These are phyloP conservation scores for Phytophthora cactorum DNA, from an alignment of 352 stramenopile genomes.

Conservation along the genomic window DNA sequence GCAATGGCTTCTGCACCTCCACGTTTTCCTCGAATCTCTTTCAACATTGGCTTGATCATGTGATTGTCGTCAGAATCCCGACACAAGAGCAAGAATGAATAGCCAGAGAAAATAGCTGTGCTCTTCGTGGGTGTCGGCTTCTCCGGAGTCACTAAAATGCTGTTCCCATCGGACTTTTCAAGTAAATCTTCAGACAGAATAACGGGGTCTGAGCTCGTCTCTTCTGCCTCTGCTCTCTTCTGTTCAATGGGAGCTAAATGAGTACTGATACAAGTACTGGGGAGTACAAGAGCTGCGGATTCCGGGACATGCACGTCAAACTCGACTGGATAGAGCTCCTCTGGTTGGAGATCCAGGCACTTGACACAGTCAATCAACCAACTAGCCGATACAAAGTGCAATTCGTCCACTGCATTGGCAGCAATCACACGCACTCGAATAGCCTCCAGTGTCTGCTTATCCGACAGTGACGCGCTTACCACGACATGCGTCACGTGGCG, in stretches of 20 bases:
- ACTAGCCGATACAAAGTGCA: constrained; percentile 64
- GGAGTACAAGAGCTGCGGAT: not conserved
- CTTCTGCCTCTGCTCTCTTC: constrained; percentile 2
- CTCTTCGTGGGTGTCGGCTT: constrained; percentile 4
- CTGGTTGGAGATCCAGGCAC: constrained; percentile 53
- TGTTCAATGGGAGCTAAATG: constrained; percentile 1
- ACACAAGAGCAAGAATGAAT: constrained; percentile 69
- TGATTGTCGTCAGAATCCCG: constrained; percentile 50
- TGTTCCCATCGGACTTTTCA: constrained; percentile 20
- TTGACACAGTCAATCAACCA: constrained; percentile 76
- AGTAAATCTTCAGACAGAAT: constrained; percentile 29
- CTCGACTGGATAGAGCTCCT: constrained; percentile 72
- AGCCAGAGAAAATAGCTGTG: constrained; percentile 44
- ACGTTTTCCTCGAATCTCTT: constrained; percentile 38
- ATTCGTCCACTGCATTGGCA: constrained; percentile 29
- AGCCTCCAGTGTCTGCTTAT: constrained; percentile 38
- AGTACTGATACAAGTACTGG: not conserved
- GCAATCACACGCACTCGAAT: constrained; percentile 43
- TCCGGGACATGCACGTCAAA: constrained; percentile 43
- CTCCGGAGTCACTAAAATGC: constrained; percentile 11
- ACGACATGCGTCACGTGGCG: constrained; percentile 73
- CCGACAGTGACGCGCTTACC: constrained; percentile 57
- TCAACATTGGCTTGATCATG: constrained; percentile 46
- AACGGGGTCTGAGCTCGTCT: constrained; percentile 5
- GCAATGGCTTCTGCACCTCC: constrained; percentile 53